phyloP scores from a whole-genome alignment of 805 yeast genomes.

The Barnettozyma sucrosica region DNA sequence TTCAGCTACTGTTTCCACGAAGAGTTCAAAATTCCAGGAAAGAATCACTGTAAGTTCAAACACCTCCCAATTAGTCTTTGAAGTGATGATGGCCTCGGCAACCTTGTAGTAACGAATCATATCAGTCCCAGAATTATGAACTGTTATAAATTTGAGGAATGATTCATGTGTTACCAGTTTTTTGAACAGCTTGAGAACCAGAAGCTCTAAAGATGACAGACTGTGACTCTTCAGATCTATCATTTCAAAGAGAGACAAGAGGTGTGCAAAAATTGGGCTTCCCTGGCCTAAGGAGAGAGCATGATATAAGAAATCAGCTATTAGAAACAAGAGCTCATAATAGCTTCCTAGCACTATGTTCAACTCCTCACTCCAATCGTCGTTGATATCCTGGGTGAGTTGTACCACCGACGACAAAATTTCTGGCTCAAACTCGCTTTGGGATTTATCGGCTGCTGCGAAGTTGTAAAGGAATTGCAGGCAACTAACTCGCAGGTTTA shows the following conservation, averaged over 20 bases:
- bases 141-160: slow-evolving; percentile 26
- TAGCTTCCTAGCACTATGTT: slow-evolving; percentile 11
- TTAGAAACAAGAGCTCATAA: slow-evolving; percentile 12
- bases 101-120: slow-evolving; percentile 22
- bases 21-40: slow-evolving; percentile 33
- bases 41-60: slow-evolving; percentile 33
- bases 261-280: slow-evolving; percentile 7
- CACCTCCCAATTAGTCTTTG: slow-evolving; percentile 32
- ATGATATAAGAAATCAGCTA: slow-evolving; percentile 14
- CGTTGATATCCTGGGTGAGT: slow-evolving; percentile 1
- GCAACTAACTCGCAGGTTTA: slow-evolving; percentile 1
- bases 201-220: slow-evolving; percentile 17
- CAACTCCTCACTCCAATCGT: slow-evolving; percentile 5
- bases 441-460: slow-evolving; percentile 6
- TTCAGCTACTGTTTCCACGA: slow-evolving; percentile 20
- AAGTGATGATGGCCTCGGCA: slow-evolving; percentile 31
- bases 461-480: slow-evolving; percentile 20
- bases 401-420: slow-evolving; percentile 10
- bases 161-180: slow-evolving; percentile 31
- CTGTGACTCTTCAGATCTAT: slow-evolving; percentile 10
- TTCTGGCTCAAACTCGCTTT: slow-evolving; percentile 4
- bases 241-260: slow-evolving; percentile 17
- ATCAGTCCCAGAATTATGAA: slow-evolving; percentile 12
- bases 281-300: slow-evolving; percentile 21
- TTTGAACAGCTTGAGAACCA: slow-evolving; percentile 25